Evolutionary conservation across 371 early-diverging fungal species (phyloP).

Genomic region (Actinomucor elegans): DNA sequence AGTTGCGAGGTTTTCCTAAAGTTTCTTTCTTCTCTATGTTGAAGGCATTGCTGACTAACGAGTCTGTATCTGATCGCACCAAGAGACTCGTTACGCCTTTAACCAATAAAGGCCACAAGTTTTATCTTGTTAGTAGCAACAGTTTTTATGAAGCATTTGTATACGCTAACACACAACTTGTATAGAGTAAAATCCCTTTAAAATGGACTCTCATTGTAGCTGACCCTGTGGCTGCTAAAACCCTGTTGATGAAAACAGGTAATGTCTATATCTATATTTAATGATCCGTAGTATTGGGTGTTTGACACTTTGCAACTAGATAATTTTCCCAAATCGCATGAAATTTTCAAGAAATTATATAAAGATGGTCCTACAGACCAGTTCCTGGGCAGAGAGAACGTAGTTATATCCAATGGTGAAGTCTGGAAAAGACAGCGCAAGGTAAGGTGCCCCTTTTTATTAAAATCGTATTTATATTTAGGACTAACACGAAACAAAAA

Average conservation of each 20-base stretch:
- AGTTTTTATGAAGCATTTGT: too few relatives aligned
- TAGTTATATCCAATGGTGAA: slow-evolving; percentile 35
- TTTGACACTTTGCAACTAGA: slow-evolving; percentile 6
- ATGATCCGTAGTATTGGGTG: background rate
- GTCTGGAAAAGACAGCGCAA: slow-evolving; percentile 43
- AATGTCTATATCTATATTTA: slow-evolving; percentile 1
- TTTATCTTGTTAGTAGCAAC: slow-evolving; percentile 7
- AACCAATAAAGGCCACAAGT: background rate
- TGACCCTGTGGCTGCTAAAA: slow-evolving; percentile 27
- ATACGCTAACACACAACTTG: too few relatives aligned
- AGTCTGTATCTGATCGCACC: background rate
- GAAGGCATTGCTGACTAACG: slow-evolving; percentile 5
- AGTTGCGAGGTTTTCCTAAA: slow-evolving; percentile 1
- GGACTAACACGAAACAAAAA: too few relatives aligned
- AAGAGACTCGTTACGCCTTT: slow-evolving; percentile 6
- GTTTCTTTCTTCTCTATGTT: slow-evolving; percentile 9
- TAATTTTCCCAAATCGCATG: slow-evolving; percentile 10
- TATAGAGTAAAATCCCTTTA: too few relatives aligned
- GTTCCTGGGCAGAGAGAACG: slow-evolving; percentile 30
- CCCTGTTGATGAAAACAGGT: slow-evolving; percentile 35
- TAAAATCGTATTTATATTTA: too few relatives aligned
- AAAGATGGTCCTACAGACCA: slow-evolving; percentile 10
- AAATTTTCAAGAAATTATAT: slow-evolving; percentile 4
- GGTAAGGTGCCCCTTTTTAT: slow-evolving; percentile 18
- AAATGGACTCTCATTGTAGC: slow-evolving; percentile 35